Conservation (phyloP, 768 basidiomycete species). For the Xanthoconium stramineum region DNA sequence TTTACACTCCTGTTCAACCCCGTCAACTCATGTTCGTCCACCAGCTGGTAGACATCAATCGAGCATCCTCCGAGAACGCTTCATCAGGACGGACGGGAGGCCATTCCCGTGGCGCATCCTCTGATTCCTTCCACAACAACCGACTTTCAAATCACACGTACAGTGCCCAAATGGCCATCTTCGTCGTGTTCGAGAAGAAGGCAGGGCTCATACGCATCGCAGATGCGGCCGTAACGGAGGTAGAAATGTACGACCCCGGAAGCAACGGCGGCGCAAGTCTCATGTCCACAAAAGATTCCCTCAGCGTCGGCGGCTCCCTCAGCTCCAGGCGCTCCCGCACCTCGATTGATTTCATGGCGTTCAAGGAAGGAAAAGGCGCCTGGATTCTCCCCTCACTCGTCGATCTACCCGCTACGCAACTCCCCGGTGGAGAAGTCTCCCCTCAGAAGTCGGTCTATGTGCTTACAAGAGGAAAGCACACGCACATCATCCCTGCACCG, state of each 20-base stretch:
- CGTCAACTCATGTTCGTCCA: slow-evolving; percentile 68
- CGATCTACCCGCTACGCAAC: slow-evolving; percentile 22
- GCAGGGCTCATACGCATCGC: slow-evolving; percentile 78
- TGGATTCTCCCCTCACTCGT: slow-evolving; percentile 28
- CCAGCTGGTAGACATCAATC: slow-evolving; percentile 55
- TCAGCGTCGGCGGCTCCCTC: slow-evolving; percentile 23
- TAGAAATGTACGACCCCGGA: slow-evolving; percentile 52
- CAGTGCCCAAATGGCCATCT: slow-evolving; percentile 73
- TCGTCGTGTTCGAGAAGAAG: slow-evolving; percentile 84
- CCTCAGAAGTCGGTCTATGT: slow-evolving; percentile 49
- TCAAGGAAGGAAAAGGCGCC: slow-evolving; percentile 32
- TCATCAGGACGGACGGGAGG: slow-evolving; percentile 22
- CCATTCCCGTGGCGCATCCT: slow-evolving; percentile 45
- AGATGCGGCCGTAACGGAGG: slow-evolving; percentile 78
- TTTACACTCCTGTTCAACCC: slow-evolving; percentile 72
- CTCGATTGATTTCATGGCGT: slow-evolving; percentile 42
- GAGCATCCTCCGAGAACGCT: slow-evolving; percentile 41
- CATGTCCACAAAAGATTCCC: slow-evolving; percentile 20
- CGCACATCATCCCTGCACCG: slow-evolving; percentile 67
- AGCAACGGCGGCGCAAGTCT: slow-evolving; percentile 20
- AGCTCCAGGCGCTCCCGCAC: slow-evolving; percentile 37
- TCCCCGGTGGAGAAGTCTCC: slow-evolving; percentile 16
- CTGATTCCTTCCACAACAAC: slow-evolving; percentile 25
- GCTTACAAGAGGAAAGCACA: slow-evolving; percentile 65
- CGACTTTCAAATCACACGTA: slow-evolving; percentile 43